These are phyloP conservation scores for Grifola frondosa DNA, from an alignment of 1,284 basidiomycete species.

Conservation along the genomic window DNA sequence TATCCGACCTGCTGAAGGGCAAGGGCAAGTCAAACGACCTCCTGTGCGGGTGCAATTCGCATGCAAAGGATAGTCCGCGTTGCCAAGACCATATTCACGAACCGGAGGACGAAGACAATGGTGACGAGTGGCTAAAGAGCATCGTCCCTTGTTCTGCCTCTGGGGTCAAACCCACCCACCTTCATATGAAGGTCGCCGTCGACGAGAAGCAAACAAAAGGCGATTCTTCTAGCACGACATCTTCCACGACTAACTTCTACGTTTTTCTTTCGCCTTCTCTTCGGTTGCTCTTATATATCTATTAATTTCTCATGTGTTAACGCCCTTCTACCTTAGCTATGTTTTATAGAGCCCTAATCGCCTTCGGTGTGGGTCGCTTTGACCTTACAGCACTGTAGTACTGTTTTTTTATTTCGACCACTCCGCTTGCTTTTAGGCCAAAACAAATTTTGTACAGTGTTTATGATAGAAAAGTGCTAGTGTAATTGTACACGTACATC, in stretches of 20 bases:
- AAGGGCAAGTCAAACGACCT: conserved; percentile 71
- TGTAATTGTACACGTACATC: conserved; percentile 34
- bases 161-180: conserved; percentile 49
- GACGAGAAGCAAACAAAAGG: conserved; percentile 74
- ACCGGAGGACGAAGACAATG: conserved; percentile 68
- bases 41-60: conserved; percentile 71
- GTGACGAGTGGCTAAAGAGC: conserved; percentile 76
- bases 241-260: neutral
- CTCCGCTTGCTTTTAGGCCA: conserved; percentile 1
- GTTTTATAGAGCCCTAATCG: conserved; percentile 2
- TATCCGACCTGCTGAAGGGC: conserved; percentile 91
- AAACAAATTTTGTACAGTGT: conserved; percentile 20
- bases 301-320: conserved; percentile 16
- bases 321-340: conserved; percentile 18
- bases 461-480: conserved; percentile 30
- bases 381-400: too few species aligned
- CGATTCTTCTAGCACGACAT: conserved; percentile 58
- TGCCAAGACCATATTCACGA: conserved; percentile 66
- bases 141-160: conserved; percentile 69
- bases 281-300: conserved; percentile 16
- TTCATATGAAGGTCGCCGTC: conserved; percentile 66
- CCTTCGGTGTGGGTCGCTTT: neutral
- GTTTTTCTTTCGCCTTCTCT: neutral
- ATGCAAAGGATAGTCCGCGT: conserved; percentile 38
- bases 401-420: neutral